phyloP scores from a whole-genome alignment of 768 basidiomycete species.

The Pulveroboletus ravenelii region DNA sequence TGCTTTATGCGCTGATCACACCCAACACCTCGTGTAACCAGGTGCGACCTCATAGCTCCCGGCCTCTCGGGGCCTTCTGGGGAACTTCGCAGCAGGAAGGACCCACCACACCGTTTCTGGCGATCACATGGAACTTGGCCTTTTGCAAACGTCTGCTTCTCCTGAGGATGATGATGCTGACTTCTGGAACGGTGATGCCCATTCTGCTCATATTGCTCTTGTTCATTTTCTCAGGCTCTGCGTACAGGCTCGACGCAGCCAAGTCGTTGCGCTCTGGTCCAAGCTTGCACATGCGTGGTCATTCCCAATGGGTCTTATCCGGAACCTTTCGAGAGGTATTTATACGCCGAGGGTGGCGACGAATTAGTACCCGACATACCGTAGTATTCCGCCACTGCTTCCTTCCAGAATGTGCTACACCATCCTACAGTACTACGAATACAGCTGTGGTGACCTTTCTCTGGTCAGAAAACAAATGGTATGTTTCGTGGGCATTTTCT shows the following conservation, averaged over 20 bases:
- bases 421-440: conserved; percentile 31
- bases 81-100: conserved; percentile 10
- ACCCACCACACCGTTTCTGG: neutral
- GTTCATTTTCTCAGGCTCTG: conserved; percentile 17
- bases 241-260: conserved; percentile 4
- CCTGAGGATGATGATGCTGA: conserved; percentile 3
- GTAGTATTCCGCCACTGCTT: neutral
- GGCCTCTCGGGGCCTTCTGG: conserved; percentile 3
- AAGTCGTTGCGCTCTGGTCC: neutral
- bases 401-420: conserved; percentile 31
- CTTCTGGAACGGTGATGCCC: conserved; percentile 2
- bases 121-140: conserved; percentile 9
- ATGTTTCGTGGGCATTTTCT: conserved; percentile 2
- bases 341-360: conserved; percentile 11
- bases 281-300: conserved; percentile 4
- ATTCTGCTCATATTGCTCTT: conserved; percentile 8
- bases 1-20: conserved; percentile 2
- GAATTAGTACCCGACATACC: neutral
- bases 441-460: conserved; percentile 31
- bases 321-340: conserved; percentile 14
- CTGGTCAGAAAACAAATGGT: conserved; percentile 34
- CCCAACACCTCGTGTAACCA: neutral
- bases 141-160: conserved; percentile 7
- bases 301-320: conserved; percentile 3
- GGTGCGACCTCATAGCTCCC: conserved; percentile 2